A percentile compares a stretch with the other conserved stretches of the same genome.
Evolutionary conservation across 495 filamentous ascomycete species (phyloP).

Genomic region (Neurospora sp.): DNA sequence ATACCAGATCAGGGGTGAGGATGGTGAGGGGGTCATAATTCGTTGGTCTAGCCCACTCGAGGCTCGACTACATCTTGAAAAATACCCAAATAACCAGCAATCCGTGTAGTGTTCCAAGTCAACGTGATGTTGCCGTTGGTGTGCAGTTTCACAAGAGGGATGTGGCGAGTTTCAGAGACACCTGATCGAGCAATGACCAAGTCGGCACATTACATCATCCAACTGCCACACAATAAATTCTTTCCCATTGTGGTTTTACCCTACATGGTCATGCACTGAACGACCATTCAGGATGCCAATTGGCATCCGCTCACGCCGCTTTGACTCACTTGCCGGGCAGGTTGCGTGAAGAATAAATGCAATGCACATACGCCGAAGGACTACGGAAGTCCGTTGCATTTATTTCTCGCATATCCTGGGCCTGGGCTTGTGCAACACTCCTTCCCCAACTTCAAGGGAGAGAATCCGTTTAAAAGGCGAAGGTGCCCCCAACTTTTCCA

Average conservation of each 20-base stretch:
- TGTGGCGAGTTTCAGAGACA: not conserved
- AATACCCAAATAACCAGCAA: not conserved
- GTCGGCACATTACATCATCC: not conserved
- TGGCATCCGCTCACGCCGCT: not conserved
- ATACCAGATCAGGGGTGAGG: not conserved
- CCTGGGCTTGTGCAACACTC: not conserved
- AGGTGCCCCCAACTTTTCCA: not conserved
- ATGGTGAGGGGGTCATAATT: not conserved
- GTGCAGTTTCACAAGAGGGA: not conserved
- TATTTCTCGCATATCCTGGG: no score
- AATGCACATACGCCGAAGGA: no score
- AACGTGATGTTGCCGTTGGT: not conserved
- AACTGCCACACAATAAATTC: not conserved
- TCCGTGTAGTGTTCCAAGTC: not conserved
- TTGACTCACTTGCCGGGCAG: not conserved
- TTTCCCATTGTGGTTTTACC: not conserved
- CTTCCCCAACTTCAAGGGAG: not conserved
- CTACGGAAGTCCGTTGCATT: no score
- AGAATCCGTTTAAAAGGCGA: not conserved
- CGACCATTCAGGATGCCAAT: not conserved
- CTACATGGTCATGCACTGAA: not conserved
- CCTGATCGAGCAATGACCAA: not conserved
- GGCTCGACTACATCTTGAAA: not conserved
- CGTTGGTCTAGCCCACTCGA: not conserved
- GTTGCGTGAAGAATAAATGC: no score